Conservation (phyloP, 2,329 filamentous ascomycete species). For the Alternaria consortialis region DNA sequence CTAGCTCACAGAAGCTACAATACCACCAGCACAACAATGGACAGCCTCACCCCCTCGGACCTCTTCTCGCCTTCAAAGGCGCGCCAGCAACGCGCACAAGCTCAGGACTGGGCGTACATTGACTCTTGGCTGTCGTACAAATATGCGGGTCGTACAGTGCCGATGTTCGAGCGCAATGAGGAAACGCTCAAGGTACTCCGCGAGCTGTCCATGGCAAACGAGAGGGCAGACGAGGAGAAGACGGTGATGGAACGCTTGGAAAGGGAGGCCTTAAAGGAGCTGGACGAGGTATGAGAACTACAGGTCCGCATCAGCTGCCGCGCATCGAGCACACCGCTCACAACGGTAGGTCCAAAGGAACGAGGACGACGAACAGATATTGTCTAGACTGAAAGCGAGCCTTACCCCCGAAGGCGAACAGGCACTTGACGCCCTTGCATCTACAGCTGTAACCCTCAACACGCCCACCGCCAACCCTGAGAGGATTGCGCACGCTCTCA, state of each 20-base stretch:
- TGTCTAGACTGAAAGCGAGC: conserved; percentile 32
- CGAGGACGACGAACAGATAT: conserved; percentile 34
- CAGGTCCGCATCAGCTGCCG: conserved; percentile 20
- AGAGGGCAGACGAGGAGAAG: conserved; percentile 77
- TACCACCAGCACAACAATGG: conserved; percentile 34
- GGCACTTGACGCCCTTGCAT: conserved; percentile 49
- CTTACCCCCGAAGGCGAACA: conserved; percentile 42
- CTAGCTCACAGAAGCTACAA: conserved; percentile 4
- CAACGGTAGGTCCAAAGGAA: conserved; percentile 30
- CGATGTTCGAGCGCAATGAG: conserved; percentile 84
- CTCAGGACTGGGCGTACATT: conserved; percentile 90
- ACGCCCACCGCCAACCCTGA: conserved; percentile 38
- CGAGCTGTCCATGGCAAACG: conserved; percentile 77
- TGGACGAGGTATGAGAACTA: conserved; percentile 51
- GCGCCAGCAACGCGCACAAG: conserved; percentile 79
- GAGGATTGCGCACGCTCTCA: conserved; percentile 47
- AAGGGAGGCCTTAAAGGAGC: conserved; percentile 65
- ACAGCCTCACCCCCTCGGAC: conserved; percentile 52
- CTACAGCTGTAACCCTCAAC: conserved; percentile 49
- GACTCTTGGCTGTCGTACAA: conserved; percentile 78
- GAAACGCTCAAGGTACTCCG: conserved; percentile 81
- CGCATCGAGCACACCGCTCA: conserved; percentile 18
- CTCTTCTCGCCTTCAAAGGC: conserved; percentile 70
- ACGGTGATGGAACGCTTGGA: conserved; percentile 67
- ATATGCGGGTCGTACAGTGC: conserved; percentile 72